phyloP scores from a whole-genome alignment of 179 eudicot genomes.

The Pouteria campechiana region DNA sequence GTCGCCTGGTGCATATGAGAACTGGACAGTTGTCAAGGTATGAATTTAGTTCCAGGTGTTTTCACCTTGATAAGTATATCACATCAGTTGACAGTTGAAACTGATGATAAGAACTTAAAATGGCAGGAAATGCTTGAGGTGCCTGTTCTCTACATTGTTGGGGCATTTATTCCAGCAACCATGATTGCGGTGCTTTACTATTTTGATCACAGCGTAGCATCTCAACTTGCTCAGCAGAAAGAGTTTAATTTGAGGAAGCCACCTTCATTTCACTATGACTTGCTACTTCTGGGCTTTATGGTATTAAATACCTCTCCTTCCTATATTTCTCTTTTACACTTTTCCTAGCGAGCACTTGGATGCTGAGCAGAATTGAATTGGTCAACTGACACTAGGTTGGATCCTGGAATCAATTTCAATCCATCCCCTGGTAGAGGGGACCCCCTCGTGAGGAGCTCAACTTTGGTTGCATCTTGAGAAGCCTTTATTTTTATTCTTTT shows the following conservation, averaged over 20 bases:
- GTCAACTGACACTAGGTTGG: no score
- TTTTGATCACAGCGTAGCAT: conserved; percentile 45
- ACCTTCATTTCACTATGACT: conserved; percentile 35
- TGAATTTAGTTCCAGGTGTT: no score
- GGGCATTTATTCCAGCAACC: conserved; percentile 33
- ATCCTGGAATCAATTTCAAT: no score
- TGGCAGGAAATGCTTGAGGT: conserved; percentile 31
- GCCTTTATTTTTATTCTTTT: no score
- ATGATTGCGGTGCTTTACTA: conserved; percentile 38
- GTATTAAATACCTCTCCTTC: conserved; percentile 5
- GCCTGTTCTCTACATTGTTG: conserved; percentile 22
- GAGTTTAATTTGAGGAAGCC: conserved; percentile 42
- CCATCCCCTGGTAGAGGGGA: no score
- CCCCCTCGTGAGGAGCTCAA: no score
- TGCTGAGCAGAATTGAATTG: no score
- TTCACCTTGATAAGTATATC: background rate
- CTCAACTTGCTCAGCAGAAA: conserved; percentile 39
- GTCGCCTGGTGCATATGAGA: conserved; percentile 5
- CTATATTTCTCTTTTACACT: background rate
- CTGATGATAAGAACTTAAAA: no score
- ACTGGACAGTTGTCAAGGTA: conserved; percentile 17
- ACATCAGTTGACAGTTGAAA: background rate
- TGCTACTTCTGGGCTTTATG: conserved; percentile 31
- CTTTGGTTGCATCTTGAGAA: no score
- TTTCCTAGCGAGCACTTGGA: no score